A percentile compares a stretch with the other conserved stretches of the same genome.
phyloP scores from a whole-genome alignment of 2,329 filamentous ascomycete species.

The Lecanoromycetidae sp. region DNA sequence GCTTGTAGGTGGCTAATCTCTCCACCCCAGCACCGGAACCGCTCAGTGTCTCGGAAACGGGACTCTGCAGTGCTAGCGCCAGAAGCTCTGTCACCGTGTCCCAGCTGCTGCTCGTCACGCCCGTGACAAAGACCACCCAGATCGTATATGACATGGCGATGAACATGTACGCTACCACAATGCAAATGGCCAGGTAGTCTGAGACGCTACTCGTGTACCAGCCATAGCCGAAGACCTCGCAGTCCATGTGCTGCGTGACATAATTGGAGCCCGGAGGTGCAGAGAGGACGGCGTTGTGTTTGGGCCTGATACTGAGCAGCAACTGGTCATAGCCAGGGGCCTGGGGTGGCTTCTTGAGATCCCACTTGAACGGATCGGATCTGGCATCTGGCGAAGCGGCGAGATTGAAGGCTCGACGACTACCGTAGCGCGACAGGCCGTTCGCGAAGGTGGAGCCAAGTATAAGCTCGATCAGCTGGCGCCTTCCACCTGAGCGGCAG shows the following conservation, averaged over 20 bases:
- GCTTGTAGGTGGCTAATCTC: conserved; percentile 3
- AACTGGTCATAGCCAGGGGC: neutral
- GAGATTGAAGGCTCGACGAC: neutral
- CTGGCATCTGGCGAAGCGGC: neutral
- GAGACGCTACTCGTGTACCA: conserved; percentile 1
- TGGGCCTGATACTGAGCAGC: neutral
- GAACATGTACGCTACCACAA: conserved; percentile 12
- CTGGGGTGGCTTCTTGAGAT: neutral
- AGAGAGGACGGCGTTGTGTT: conserved; percentile 1
- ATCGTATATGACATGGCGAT: conserved; percentile 8
- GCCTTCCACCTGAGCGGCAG: neutral
- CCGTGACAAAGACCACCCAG: conserved; percentile 7
- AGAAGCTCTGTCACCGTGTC: conserved; percentile 14
- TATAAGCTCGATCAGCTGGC: neutral
- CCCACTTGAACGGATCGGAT: neutral
- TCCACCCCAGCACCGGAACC: conserved; percentile 11
- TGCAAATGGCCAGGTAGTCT: conserved; percentile 5
- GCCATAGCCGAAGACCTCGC: conserved; percentile 1
- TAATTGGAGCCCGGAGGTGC: neutral
- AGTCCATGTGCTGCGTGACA: neutral
- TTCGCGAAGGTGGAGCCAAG: neutral
- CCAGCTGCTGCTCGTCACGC: conserved; percentile 13
- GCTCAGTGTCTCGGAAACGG: conserved; percentile 4
- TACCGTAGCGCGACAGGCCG: conserved; percentile 3
- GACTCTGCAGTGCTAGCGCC: conserved; percentile 13